Evolutionary conservation across 2,329 filamentous ascomycete genomes (phyloP), one percentile per base, ranked within the genome.

Genomic region (Ceratocystis cubensis): DNA sequence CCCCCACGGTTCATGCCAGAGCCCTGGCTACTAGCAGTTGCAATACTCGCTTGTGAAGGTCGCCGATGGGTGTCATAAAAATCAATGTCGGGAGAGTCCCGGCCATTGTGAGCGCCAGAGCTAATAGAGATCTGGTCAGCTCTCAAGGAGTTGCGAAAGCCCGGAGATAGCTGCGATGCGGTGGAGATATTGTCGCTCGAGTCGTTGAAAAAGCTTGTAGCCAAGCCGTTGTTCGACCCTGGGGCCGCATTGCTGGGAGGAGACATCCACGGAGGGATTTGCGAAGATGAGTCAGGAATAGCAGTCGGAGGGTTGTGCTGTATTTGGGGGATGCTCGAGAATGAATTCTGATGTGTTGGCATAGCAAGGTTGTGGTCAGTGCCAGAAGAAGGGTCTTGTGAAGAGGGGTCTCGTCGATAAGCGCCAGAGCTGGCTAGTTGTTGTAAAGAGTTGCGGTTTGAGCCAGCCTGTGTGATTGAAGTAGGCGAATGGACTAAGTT

Each of bases 1-100:
- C 88, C 85, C 71, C 86, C 85, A 5, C 66, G 81, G 69, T 84
- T 86, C 69, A 85, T 79, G 74, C 87, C 89, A 67, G 93, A 96
- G 44, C 89, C 89, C 70, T 89, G 84, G 73, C 93, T 96, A 75
- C 92, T 94, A 67, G 89, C 84, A 3, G 82, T 96, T 15, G 88
- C 91, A 70, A 92, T 86, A 75, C 92, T 96, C 48, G 91, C 91
- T 50, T 91, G 83, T 3, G 94, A 97, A 1, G 93, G 93, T 63
- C 93, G 84, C 69, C 94, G 81, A 68, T 80, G 78, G n/a, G 64
- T 61, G 69, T 78, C 78, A 72, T 82, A 84, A 72, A 82, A 86
- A 57, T 82, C 77, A 53, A 78, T 75, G 64, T 88, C 86, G 7
- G 83, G 80, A 3, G 84, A 83, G 64, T 89, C 87, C 71, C 81